Conservation (phyloP, 2,329 filamentous ascomycete species). For the Trichoderma endophyticum region DNA sequence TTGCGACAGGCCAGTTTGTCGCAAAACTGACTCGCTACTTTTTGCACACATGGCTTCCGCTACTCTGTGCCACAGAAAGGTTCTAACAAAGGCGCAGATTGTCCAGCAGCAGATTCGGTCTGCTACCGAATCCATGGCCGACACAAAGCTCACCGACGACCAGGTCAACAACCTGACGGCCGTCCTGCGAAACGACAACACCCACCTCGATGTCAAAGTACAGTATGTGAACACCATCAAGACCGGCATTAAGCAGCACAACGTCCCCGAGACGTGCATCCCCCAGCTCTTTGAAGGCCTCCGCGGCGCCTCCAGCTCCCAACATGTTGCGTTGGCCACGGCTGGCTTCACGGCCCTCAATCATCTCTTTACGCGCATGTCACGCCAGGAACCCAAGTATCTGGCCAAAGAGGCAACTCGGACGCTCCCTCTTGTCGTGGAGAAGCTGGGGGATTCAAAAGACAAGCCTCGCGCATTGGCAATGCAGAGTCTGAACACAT, state of each 20-base stretch:
- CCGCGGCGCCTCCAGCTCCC: slow-evolving; percentile 69
- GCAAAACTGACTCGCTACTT: background rate
- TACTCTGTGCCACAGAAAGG: background rate
- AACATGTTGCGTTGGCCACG: slow-evolving; percentile 73
- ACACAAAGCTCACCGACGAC: slow-evolving; percentile 54
- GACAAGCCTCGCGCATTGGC: slow-evolving; percentile 78
- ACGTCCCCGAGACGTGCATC: slow-evolving; percentile 74
- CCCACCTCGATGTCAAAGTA: slow-evolving; percentile 66
- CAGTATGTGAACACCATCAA: slow-evolving; percentile 71
- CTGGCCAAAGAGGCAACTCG: slow-evolving; percentile 66
- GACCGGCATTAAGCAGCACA: slow-evolving; percentile 87
- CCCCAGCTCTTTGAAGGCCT: slow-evolving; percentile 77
- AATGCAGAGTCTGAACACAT: slow-evolving; percentile 69
- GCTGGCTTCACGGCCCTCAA: slow-evolving; percentile 85
- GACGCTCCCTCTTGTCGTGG: slow-evolving; percentile 72
- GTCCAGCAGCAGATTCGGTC: slow-evolving; percentile 6
- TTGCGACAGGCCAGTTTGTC: background rate
- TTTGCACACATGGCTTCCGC: background rate
- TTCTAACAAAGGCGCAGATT: background rate
- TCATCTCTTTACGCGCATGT: slow-evolving; percentile 81
- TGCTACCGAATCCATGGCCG: slow-evolving; percentile 43
- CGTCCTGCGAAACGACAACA: slow-evolving; percentile 61
- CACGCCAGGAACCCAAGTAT: slow-evolving; percentile 76
- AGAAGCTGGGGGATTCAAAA: slow-evolving; percentile 83
- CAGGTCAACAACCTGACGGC: slow-evolving; percentile 54